Base-by-base conservation (phyloP, 176 grass and related monocot genomes). In the Hyparrhenia diplandra region DNA sequence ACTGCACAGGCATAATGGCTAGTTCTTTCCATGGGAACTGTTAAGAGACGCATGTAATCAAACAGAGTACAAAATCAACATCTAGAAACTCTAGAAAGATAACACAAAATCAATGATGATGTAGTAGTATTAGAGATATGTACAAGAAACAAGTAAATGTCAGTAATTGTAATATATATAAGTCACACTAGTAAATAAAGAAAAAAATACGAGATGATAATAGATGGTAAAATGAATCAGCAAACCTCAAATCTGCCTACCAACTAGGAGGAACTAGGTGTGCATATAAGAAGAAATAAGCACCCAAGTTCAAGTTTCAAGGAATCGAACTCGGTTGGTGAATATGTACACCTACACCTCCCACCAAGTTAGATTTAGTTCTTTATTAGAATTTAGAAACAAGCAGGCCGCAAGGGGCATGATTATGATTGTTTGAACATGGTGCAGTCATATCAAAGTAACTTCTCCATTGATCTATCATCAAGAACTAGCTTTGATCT, bases 11-110 rank as follows among this genome's bases (percentile, higher is more conserved):
- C 81, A 96, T 83, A 94, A 96, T 85, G 64, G 61, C 59, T 77
- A 89, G 42, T 87, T 99, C 93, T 82, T 96, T 93, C 93, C 93
- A 99, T 24, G 85, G 93, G 74, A 96, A 90, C 97, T 99, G 73
- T 62, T 85, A 82, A 93, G 41, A 86, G 35, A 88, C 24, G 67
- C 74, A 83, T 54, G 49, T 66, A 68, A 62, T 82, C 13, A 79
- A 32, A 83, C 16, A 68, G 36, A 49, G 18, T 64, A 64, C 70
- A 75, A 69, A 21, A 77, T 77, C 47, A 75, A 69, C 24, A 72
- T 77, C 47, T 17, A 89, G 13, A 67, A 71, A 69, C 58, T 45
- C 34, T 67, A 51, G 12, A 62, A 79, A 64, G 40, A 85, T 6
- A 3, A 64, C 31, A 36, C 3, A 58, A 43, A 65, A 34, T 6